Evolutionary conservation across 306 rosid genomes (phyloP).

Genomic region (Vigna reflexopilosa): DNA sequence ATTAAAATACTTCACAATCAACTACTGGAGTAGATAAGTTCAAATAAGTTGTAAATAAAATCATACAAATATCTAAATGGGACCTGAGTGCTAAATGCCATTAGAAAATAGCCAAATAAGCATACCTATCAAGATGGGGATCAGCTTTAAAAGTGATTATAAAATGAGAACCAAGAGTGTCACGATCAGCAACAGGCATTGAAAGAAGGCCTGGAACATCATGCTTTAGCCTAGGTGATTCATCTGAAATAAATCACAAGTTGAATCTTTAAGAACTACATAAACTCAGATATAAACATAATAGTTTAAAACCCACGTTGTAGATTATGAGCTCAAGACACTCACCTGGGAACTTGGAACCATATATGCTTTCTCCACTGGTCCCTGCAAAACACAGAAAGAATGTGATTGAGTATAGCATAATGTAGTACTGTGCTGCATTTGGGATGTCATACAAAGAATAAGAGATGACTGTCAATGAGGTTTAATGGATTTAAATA

Average conservation of each 20-base stretch:
- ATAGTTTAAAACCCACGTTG: background rate
- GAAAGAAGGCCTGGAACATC: slow-evolving; percentile 81
- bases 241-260: slow-evolving; percentile 63
- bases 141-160: slow-evolving; percentile 77
- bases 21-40: background rate
- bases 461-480: background rate
- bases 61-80: background rate
- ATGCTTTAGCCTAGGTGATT: slow-evolving; percentile 79
- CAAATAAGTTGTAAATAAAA: slow-evolving; percentile 21
- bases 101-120: background rate
- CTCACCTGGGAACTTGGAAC: slow-evolving; percentile 85
- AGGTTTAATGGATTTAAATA: background rate
- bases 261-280: background rate
- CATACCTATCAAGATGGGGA: slow-evolving; percentile 85
- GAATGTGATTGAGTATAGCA: background rate
- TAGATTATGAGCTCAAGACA: slow-evolving; percentile 4
- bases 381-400: slow-evolving; percentile 65
- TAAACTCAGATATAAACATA: background rate
- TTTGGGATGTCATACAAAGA: slow-evolving; percentile 3
- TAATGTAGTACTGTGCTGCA: background rate
- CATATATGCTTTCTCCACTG: slow-evolving; percentile 95
- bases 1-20: background rate
- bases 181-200: slow-evolving; percentile 81
- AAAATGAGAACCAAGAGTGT: slow-evolving; percentile 87
- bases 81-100: background rate